Evolutionary conservation across 2,329 filamentous ascomycete genomes (phyloP).

Genomic region (Pezicula carpinea): DNA sequence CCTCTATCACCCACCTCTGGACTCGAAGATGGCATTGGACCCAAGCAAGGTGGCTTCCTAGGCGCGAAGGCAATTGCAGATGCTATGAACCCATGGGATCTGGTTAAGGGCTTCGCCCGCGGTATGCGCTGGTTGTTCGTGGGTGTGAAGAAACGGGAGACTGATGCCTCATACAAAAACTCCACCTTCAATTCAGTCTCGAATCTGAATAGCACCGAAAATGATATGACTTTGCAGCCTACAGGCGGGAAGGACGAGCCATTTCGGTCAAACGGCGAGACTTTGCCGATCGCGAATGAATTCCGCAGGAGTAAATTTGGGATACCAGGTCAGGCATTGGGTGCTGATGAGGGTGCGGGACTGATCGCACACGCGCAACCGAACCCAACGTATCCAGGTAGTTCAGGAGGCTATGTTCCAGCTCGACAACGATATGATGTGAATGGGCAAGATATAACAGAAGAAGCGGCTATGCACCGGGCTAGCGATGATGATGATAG

Average conservation of each 20-base stretch:
- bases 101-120: conserved; percentile 73
- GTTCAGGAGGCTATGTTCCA: conserved; percentile 19
- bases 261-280: conserved; percentile 8
- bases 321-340: conserved; percentile 11
- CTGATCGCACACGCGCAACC: conserved; percentile 27
- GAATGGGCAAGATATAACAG: conserved; percentile 20
- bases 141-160: conserved; percentile 57
- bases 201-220: conserved; percentile 12
- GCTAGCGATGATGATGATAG: neutral
- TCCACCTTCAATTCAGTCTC: conserved; percentile 9
- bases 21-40: conserved; percentile 38
- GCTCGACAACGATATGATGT: conserved; percentile 25
- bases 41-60: conserved; percentile 59
- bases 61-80: conserved; percentile 64
- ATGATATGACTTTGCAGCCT: conserved; percentile 18
- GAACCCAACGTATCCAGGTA: conserved; percentile 17
- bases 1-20: conserved; percentile 35
- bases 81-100: conserved; percentile 77
- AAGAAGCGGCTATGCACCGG: neutral
- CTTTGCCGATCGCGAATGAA: conserved; percentile 26
- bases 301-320: conserved; percentile 25
- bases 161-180: conserved; percentile 45
- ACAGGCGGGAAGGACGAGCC: conserved; percentile 11
- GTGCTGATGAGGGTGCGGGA: conserved; percentile 22
- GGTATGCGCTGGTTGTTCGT: conserved; percentile 78